Conservation (phyloP, 768 basidiomycete species). For the Amanita fuliginea region DNA sequence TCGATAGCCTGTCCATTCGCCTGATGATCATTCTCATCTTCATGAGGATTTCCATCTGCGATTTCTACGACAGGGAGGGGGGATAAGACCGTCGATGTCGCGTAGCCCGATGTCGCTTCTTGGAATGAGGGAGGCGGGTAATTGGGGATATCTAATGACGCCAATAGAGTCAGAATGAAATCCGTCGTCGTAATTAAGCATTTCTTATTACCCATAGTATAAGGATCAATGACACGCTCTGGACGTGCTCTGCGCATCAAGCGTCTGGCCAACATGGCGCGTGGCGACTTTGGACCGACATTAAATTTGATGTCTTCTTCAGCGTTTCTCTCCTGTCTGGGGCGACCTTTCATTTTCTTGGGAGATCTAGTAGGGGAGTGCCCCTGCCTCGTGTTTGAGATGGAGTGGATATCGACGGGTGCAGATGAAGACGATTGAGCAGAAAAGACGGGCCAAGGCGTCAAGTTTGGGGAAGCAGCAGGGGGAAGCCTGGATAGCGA, state of each 20-base stretch:
- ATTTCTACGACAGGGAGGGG: background rate
- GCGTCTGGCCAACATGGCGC: conserved; percentile 14
- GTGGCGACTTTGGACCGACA: conserved; percentile 22
- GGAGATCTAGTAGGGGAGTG: conserved; percentile 9
- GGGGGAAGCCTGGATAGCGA: conserved; percentile 34
- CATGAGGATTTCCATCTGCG: background rate
- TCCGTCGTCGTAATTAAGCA: too few species aligned
- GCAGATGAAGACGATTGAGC: conserved; percentile 20
- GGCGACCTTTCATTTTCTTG: conserved; percentile 26
- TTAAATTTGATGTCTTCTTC: conserved; percentile 39
- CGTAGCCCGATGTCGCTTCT: conserved; percentile 46
- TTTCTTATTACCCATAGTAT: conserved; percentile 15
- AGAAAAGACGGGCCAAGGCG: conserved; percentile 34
- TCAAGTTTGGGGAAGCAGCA: conserved; percentile 45
- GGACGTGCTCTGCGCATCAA: conserved; percentile 17
- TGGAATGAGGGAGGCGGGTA: conserved; percentile 71
- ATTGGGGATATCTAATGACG: conserved; percentile 40
- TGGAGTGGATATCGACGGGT: conserved; percentile 11
- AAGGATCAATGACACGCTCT: conserved; percentile 15
- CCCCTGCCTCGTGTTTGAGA: conserved; percentile 33
- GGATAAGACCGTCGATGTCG: conserved; percentile 17
- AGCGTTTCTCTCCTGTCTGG: conserved; percentile 27
- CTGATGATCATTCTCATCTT: background rate
- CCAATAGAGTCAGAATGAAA: background rate
- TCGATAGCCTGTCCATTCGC: background rate